Percentiles rank a stretch among this genome's conserved stretches.
Evolutionary conservation across 371 early-diverging fungal genomes (phyloP).

Genomic region (Thermomucor indicae-seudaticae): DNA sequence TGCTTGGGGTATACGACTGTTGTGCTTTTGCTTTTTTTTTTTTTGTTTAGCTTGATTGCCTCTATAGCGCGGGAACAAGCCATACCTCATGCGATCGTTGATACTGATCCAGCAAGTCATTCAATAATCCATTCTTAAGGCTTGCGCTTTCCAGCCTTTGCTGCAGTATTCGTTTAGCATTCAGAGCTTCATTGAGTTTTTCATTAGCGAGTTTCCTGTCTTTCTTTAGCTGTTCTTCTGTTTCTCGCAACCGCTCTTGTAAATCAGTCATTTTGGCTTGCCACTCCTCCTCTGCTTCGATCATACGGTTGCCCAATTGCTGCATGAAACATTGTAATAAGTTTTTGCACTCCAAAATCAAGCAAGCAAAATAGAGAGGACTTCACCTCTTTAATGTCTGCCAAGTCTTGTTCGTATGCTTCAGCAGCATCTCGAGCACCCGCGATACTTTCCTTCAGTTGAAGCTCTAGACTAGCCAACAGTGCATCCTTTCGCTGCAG

Average conservation of each 20-base stretch:
- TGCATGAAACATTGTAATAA: not conserved
- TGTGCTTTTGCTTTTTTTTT: not conserved
- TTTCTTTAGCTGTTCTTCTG: conserved; percentile 12
- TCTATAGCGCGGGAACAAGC: too few species aligned
- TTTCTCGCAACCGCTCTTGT: conserved; percentile 12
- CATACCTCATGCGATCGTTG: conserved; percentile 23
- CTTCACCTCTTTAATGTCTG: conserved; percentile 19
- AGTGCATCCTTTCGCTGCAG: conserved; percentile 18
- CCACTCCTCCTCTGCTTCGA: conserved; percentile 24
- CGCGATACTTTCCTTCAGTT: conserved; percentile 6
- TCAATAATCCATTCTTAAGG: conserved; percentile 17
- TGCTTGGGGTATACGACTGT: not conserved
- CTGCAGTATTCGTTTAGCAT: conserved; percentile 18
- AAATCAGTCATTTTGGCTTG: conserved; percentile 8
- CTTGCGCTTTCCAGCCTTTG: conserved; percentile 15
- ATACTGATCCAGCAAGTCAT: conserved; percentile 12
- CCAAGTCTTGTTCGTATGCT: conserved; percentile 10
- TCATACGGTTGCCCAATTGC: conserved; percentile 7
- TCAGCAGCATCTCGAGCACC: conserved; percentile 7
- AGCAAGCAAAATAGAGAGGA: not conserved
- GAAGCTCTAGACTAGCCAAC: conserved; percentile 12
- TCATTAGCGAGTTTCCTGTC: conserved; percentile 21
- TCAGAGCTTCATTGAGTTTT: conserved; percentile 11
- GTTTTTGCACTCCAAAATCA: not conserved
- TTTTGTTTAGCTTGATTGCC: not conserved